These are phyloP conservation scores for Picea mariana DNA, from an alignment of 83 land plant species.

Conservation along the genomic window DNA sequence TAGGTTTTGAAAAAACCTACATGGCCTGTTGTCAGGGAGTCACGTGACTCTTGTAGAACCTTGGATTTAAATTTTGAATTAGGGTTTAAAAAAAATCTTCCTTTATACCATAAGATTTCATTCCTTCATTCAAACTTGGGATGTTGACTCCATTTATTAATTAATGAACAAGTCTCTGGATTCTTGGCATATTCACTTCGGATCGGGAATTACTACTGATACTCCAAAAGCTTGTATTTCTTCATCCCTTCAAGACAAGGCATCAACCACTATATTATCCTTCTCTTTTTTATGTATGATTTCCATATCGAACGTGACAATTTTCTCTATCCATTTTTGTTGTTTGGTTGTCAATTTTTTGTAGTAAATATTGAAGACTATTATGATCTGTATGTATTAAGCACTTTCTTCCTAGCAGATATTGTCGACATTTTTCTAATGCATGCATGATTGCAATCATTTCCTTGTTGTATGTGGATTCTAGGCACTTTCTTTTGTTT, in stretches of 20 bases:
- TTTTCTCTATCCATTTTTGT: slow-evolving; percentile 22
- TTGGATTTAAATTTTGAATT: too few species aligned
- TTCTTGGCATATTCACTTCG: too few species aligned
- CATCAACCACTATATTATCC: slow-evolving; percentile 23
- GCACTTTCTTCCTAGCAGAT: slow-evolving; percentile 17
- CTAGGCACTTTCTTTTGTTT: not conserved
- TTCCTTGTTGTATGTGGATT: slow-evolving; percentile 23
- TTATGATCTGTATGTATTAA: slow-evolving; percentile 2
- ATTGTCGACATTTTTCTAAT: slow-evolving; percentile 22
- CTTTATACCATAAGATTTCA: too few species aligned
- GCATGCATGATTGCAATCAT: slow-evolving; percentile 15
- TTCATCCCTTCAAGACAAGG: slow-evolving; percentile 14
- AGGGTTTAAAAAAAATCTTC: too few species aligned
- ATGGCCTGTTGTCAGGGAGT: too few species aligned
- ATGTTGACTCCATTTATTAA: too few species aligned
- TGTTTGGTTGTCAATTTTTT: slow-evolving; percentile 6
- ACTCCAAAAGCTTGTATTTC: not conserved
- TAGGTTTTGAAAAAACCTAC: too few species aligned
- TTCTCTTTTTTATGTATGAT: slow-evolving; percentile 16
- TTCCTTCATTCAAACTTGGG: too few species aligned
- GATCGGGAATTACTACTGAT: too few species aligned
- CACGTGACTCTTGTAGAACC: too few species aligned
- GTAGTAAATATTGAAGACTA: slow-evolving; percentile 18
- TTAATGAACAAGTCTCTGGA: too few species aligned
- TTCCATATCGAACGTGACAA: slow-evolving; percentile 13